Evolutionary conservation across 148 eudicot species (phyloP), one percentile per base, ranked within the genome.

Genomic region (Talinum fruticosum): DNA sequence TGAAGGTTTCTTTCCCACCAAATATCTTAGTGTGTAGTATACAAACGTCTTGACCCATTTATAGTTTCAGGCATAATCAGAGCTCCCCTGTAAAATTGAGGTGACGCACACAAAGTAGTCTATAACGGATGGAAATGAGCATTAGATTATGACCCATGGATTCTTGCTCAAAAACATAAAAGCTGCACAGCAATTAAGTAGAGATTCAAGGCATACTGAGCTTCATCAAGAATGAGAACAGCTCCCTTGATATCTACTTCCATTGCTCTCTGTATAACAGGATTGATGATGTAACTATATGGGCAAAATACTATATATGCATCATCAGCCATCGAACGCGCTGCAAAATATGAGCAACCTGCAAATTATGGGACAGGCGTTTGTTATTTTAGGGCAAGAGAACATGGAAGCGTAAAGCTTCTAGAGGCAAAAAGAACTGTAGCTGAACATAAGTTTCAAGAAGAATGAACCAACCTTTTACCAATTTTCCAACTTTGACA

Each of bases 311-410:
- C 83, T 78, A 96, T 75, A 26, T 88, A 84, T 77, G 99, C 97
- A 84, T 93, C 95, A 62, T 84, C 88, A 72, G 97, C 97, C 97
- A 96, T 86, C 16, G 92, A 84, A 65, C 92, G 91, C 51, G 99
- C 93, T 77, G 95, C 99, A 86, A 88, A 96, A 79, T 96, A 96
- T 71, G 99, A 88, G 82, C 99, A 96, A 76, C 99, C 99, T 96
- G 90, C 87, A 86, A 84, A 73, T 73, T 75, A 15, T n/a, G 51
- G 67, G 71, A 57, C 32, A 82, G 14, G 19, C n/a, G 59, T 76
- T 32, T 79, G 81, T 51, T 32, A 75, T 79, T 53, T 74, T 53
- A 18, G 26, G 32, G 67, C 33, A 38, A 26, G 66, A 45, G 51
- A 73, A 14, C 37, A 34, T 30, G 34, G 15, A 24, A 45, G 15